Evolutionary conservation across 768 basidiomycete species (phyloP), one percentile per base, ranked within the genome.

Genomic region (Floccularia luteovirens): DNA sequence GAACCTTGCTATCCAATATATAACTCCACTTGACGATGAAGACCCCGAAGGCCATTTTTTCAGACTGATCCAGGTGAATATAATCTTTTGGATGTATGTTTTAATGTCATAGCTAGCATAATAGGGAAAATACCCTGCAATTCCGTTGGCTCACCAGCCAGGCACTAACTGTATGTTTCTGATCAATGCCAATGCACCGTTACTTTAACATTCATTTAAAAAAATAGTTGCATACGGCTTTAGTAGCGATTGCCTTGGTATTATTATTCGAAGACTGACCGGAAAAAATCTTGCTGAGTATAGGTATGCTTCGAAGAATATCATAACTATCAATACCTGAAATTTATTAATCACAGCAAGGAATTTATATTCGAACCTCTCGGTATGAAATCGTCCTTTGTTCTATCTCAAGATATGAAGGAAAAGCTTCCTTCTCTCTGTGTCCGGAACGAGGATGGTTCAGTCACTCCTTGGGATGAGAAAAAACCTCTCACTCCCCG

Each of bases 321-420:
- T 22, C 13, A 5, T 23, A 23, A 19, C 24, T 16, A 38, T 11
- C 0, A 14, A 6, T 30, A 23, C 25, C 1, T 21, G 31, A 12
- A 3, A 13, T 11, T 33, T 19, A 5, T 14, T 3, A 23, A 35
- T 17, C 31, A 5, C 20, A 60, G 60, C 25, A 45, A 58, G 34
- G 51, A 59, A 21, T 46, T 54, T 39, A 60, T 62, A 17, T 62
- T 60, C 43, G 38, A 44, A 13, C 61, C 58, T 2, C 34, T 62
- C 10, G 56, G 53, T 2, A 54, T 62, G 39, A 49, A 46, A 4
- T 43, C 50, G 0, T 55, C 59, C 3, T 63, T 60, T 45, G 50
- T 45, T 30, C 31, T 55, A 23, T 61, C 58, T 5, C 48, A 49
- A 7, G 49, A 59, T 27, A 38, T 57, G 20, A 47, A 48, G 17